Base-by-base conservation (phyloP, 164 flowering plant species). In the Aristolochia fimbriata region DNA sequence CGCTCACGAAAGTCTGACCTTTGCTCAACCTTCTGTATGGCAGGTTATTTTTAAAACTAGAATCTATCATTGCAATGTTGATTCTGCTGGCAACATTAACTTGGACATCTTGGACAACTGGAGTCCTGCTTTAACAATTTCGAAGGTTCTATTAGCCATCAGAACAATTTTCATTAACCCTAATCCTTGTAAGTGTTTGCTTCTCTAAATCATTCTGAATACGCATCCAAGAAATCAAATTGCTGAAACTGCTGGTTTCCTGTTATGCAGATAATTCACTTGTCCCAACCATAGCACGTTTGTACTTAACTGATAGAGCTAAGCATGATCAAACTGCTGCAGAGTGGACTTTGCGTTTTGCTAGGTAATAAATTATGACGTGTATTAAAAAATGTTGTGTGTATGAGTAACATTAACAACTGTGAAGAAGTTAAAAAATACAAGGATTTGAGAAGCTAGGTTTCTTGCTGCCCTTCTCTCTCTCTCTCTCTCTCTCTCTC, bases 41-140 rank as follows among this genome's bases (percentile, higher is more conserved):
- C 80, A 91, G 99, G 95, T 88, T 51, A 77, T 80, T 25, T 94
- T 87, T 70, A 87, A 77, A 74, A 94, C 99, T 50, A 84, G 96
- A 51, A 91, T 91, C 65, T 91, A 78, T 71, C 96, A 94, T 70
- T 91, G 97, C 76, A 91, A 94, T 71, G 96, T 91, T 47, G 94
- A 85, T 82, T 62, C 84, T 56, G 47, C 72, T 30, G 96, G 99
- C 24, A 82, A 83, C 61, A 65, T 87, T 37, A 78, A 78, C 73
- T 71, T 94, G 76, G 90, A 79, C 54, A 87, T 91, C 64, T 71
- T 91, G 76, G 87, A 85, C 52, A 65, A 83, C 41, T 94, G 97
- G 96, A 91, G 96, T 71, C 99, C 97, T n/a, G 90, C 99, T 69
- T 73, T 83, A 48, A 91, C 99, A 51, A 80, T 94, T 67, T 83